Evolutionary conservation across 2,329 filamentous ascomycete species (phyloP), one percentile per base, ranked within the genome.

Genomic region (Aspergillus sp.): DNA sequence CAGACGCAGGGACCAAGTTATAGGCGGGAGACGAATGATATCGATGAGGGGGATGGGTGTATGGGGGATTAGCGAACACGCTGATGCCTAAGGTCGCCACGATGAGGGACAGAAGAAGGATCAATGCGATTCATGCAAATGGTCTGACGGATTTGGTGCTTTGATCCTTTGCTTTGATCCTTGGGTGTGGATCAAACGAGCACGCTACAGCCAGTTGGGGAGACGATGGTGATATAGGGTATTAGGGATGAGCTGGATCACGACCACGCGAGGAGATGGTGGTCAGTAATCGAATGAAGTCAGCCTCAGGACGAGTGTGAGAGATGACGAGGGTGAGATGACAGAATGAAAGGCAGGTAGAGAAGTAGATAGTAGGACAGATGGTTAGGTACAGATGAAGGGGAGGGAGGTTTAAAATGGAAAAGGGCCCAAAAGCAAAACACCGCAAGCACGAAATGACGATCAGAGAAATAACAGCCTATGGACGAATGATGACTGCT

Each of bases 71-170:
- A 55, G 63, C 64, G 55, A 67, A 66, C 57, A 68, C 66, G 60
- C 62, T 68, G 59, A 70, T 65, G 55, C 67, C 70, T 53, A 74
- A 63, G 6, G 35, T 38, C 56, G 69, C 69, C 68, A 72, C 72
- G 72, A 74, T 68, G 66, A 22, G 7, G 22, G 22, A 55, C 73
- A 70, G 63, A 59, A 45, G 55, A 36, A 47, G 43, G 47, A 46
- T 43, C 30, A 47, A 30, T 11, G 22, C 35, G 33, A 47, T 38
- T 47, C 17, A 38, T 36, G 45, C 32, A 47, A 46, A 36, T 22
- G 35, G 13, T 33, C 35, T 30, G 17, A 17, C 7, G 22, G 22
- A 22, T 24, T 17, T 32, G 45, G 14, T 19, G 8, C 11, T 35
- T 45, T 45, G 26, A 30, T 30, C 26, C 22, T 24, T 17, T 11